phyloP scores from a whole-genome alignment of 2,329 filamentous ascomycete genomes.

The Coleophoma cylindrospora region DNA sequence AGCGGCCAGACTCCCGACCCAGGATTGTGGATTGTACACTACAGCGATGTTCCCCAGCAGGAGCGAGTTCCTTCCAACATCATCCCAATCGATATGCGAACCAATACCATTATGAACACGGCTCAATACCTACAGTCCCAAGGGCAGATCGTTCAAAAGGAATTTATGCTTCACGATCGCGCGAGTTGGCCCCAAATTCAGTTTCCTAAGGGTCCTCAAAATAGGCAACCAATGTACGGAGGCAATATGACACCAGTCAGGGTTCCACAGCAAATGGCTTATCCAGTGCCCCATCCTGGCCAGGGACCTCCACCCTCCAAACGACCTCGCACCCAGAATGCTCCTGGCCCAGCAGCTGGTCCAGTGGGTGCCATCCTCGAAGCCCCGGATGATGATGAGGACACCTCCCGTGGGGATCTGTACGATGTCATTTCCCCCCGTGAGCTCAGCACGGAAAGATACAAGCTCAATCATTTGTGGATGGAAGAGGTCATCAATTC shows the following conservation, averaged over 20 bases:
- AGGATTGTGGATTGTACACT: constrained; percentile 87
- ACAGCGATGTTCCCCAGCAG: constrained; percentile 69
- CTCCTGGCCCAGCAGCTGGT: constrained; percentile 11
- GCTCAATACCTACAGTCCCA: constrained; percentile 64
- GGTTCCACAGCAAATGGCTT: constrained; percentile 52
- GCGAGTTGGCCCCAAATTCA: constrained; percentile 85
- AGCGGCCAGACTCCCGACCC: constrained; percentile 70
- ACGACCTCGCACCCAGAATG: constrained; percentile 31
- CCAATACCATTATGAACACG: constrained; percentile 55
- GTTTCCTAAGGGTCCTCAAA: constrained; percentile 49
- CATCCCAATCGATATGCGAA: constrained; percentile 58
- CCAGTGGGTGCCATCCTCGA: constrained; percentile 20
- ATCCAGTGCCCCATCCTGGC: constrained; percentile 43
- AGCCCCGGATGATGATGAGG: constrained; percentile 78
- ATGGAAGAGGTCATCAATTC: constrained; percentile 97
- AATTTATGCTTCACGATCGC: constrained; percentile 90
- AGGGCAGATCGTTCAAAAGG: constrained; percentile 80
- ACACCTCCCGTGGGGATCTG: constrained; percentile 79
- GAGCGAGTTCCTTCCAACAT: constrained; percentile 67
- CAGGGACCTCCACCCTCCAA: constrained; percentile 49
- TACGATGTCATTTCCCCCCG: constrained; percentile 86
- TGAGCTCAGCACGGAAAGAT: constrained; percentile 82
- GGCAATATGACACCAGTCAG: constrained; percentile 17
- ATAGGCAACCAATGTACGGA: constrained; percentile 18
- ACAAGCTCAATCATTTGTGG: constrained; percentile 96